phyloP scores from a whole-genome alignment of 441 rosid species.

The Raphanus hybrid region DNA sequence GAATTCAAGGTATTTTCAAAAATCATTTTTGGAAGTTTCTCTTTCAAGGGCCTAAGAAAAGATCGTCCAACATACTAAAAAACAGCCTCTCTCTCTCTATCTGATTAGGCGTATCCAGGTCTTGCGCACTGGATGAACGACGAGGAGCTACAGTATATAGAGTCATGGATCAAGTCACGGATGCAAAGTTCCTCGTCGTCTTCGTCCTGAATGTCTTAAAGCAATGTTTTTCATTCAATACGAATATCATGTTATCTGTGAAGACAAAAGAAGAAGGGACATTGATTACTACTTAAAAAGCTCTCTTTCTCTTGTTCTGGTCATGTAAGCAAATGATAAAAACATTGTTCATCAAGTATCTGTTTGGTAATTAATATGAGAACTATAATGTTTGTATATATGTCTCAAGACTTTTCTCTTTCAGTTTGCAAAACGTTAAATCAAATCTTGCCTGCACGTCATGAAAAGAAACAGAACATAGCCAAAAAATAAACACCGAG shows the following conservation, averaged over 20 bases:
- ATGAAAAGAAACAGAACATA: background rate
- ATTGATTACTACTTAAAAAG: background rate
- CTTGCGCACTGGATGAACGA: slow-evolving; percentile 67
- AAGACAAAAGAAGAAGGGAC: background rate
- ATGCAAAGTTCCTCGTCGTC: slow-evolving; percentile 51
- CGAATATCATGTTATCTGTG: background rate
- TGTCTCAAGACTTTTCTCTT: background rate
- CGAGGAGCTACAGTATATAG: slow-evolving; percentile 59
- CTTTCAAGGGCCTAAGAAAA: background rate
- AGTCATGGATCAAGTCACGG: slow-evolving; percentile 71
- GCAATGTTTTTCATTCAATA: background rate
- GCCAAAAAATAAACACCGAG: background rate
- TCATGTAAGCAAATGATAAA: background rate
- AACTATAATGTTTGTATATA: background rate
- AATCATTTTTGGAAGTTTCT: background rate
- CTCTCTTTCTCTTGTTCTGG: background rate
- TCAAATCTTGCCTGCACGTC: background rate
- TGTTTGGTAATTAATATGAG: background rate
- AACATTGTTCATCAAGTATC: background rate
- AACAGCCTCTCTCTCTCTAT: background rate
- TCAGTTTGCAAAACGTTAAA: background rate
- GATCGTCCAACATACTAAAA: background rate
- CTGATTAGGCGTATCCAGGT: slow-evolving; percentile 61
- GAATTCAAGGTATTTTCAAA: slow-evolving; percentile 67
- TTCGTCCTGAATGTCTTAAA: slow-evolving; percentile 3